Evolutionary conservation across 1,284 basidiomycete species (phyloP).

Genomic region (Cerrena zonata): DNA sequence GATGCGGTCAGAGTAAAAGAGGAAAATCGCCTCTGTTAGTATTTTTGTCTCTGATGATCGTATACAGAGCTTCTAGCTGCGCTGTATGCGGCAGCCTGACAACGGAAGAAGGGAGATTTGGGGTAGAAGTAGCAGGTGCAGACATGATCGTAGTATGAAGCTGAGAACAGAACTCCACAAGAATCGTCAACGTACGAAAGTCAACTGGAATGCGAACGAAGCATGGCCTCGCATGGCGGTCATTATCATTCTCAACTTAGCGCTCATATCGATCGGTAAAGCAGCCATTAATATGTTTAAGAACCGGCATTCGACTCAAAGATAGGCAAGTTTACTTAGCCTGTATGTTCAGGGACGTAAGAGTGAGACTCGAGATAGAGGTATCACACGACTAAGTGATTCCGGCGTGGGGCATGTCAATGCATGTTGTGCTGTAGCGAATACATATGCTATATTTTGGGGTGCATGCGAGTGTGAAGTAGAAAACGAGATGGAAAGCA

Average conservation of each 20-base stretch:
- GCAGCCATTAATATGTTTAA: too few species aligned
- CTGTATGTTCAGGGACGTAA: too few species aligned
- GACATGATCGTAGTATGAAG: neutral
- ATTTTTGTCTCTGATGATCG: slow-evolving; percentile 86
- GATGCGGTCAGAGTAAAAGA: slow-evolving; percentile 88
- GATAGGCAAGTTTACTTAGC: too few species aligned
- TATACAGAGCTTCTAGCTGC: slow-evolving; percentile 92
- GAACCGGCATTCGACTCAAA: too few species aligned
- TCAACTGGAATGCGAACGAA: too few species aligned
- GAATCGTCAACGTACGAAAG: too few species aligned
- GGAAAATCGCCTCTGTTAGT: slow-evolving; percentile 86
- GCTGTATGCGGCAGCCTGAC: slow-evolving; percentile 81
- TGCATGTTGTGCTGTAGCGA: neutral
- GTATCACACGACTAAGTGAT: neutral
- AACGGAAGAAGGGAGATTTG: slow-evolving; percentile 68
- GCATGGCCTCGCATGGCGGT: too few species aligned
- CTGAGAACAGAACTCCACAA: neutral
- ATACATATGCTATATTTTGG: slow-evolving; percentile 4
- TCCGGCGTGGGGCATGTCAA: neutral
- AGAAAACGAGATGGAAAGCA: slow-evolving; percentile 5
- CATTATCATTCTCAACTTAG: neutral
- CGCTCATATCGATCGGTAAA: neutral
- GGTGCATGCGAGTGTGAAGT: neutral
- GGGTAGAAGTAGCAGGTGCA: slow-evolving; percentile 22
- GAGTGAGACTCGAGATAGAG: too few species aligned